phyloP scores from a whole-genome alignment of 257 asterid species.

The Gentiana dahurica region DNA sequence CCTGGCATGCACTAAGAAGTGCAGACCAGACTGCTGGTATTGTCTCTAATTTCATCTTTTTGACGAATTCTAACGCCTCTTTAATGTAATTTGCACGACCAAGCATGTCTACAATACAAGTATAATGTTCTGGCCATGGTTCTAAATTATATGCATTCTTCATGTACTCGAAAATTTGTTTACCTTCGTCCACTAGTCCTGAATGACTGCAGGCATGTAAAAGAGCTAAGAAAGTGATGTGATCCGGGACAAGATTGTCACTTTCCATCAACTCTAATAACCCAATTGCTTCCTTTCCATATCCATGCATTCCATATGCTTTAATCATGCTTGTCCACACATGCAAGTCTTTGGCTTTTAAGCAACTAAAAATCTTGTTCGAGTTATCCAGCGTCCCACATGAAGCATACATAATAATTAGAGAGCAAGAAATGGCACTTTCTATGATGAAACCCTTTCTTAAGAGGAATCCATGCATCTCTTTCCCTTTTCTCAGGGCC shows the following conservation, averaged over 20 bases:
- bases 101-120: constrained; percentile 72
- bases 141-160: constrained; percentile 36
- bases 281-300: constrained; percentile 38
- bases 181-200: constrained; percentile 62
- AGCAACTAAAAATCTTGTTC: constrained; percentile 32
- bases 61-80: constrained; percentile 49
- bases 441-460: constrained; percentile 37
- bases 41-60: constrained; percentile 43
- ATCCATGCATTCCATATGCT: constrained; percentile 79
- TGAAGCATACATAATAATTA: constrained; percentile 64
- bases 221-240: constrained; percentile 53
- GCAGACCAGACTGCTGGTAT: constrained; percentile 66
- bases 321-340: constrained; percentile 72
- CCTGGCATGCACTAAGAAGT: constrained; percentile 62
- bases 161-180: constrained; percentile 36
- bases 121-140: constrained; percentile 88
- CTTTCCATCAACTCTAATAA: constrained; percentile 42
- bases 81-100: constrained; percentile 72
- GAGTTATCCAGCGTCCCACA: constrained; percentile 63
- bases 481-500: constrained; percentile 60
- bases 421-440: constrained; percentile 56
- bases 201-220: constrained; percentile 84
- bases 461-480: constrained; percentile 58
- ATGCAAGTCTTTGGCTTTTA: constrained; percentile 33
- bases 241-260: constrained; percentile 45